These are phyloP conservation scores for Flaveria ramosissima DNA, from an alignment of 129 eudicot species.

Conservation along the genomic window DNA sequence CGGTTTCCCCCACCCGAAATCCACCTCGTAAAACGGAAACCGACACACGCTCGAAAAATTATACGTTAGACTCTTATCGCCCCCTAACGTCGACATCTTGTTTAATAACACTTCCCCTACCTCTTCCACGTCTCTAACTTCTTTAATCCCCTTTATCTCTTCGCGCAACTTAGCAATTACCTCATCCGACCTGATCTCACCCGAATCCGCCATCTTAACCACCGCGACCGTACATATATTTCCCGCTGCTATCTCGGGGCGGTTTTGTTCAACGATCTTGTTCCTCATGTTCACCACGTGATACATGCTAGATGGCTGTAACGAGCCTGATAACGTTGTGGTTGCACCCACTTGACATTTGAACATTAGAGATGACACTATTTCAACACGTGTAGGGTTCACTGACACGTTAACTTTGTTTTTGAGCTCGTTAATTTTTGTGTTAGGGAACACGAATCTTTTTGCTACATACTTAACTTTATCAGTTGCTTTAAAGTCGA, in stretches of 20 bases:
- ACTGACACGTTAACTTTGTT: background rate
- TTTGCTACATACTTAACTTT: constrained; percentile 4
- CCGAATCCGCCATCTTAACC: background rate
- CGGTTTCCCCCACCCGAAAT: constrained; percentile 38
- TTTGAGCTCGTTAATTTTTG: constrained; percentile 25
- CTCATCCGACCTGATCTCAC: constrained; percentile 10
- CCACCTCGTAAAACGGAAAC: constrained; percentile 26
- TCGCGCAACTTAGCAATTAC: constrained; percentile 18
- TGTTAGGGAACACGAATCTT: constrained; percentile 27
- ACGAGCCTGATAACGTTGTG: constrained; percentile 5
- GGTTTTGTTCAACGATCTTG: background rate
- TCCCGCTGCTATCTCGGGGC: constrained; percentile 16
- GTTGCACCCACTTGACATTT: constrained; percentile 13
- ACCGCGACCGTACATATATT: background rate
- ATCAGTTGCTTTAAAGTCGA: background rate
- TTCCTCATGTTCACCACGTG: constrained; percentile 20
- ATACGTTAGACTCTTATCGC: background rate
- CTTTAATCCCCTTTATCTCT: background rate
- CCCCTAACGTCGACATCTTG: background rate
- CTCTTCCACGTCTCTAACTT: constrained; percentile 13
- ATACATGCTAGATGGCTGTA: constrained; percentile 11
- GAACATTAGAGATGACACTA: constrained; percentile 20
- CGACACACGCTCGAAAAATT: constrained; percentile 7
- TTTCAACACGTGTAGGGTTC: constrained; percentile 30
- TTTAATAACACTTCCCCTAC: background rate